Evolutionary conservation across 352 stramenopile species (phyloP).

Genomic region (Pythium utonaiense): DNA sequence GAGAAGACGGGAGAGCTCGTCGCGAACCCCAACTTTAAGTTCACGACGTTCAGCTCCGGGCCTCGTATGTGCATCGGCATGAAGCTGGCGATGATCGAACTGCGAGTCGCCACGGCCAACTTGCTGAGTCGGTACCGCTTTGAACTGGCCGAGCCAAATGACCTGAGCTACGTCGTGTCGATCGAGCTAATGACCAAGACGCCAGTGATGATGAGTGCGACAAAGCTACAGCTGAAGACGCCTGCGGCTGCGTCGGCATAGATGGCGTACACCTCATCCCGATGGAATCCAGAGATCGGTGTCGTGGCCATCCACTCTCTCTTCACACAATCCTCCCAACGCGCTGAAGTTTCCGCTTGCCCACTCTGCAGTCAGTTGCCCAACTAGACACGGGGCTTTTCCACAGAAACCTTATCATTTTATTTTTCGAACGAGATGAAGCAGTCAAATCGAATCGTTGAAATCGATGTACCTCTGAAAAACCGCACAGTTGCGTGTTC

Average conservation of each 20-base stretch:
- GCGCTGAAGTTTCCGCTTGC: too few relatives aligned
- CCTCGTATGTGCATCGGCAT: slow-evolving; percentile 44
- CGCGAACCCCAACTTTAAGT: slow-evolving; percentile 13
- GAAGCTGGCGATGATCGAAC: slow-evolving; percentile 47
- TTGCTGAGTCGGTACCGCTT: slow-evolving; percentile 20
- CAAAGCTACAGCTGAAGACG: neutral
- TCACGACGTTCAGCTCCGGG: slow-evolving; percentile 39
- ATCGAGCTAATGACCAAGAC: slow-evolving; percentile 11
- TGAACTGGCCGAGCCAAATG: slow-evolving; percentile 17
- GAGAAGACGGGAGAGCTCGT: slow-evolving; percentile 4
- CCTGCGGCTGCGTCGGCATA: neutral
- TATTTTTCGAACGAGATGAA: too few relatives aligned
- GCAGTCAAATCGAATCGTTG: too few relatives aligned
- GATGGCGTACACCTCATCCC: neutral
- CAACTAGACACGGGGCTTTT: too few relatives aligned
- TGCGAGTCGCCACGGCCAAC: slow-evolving; percentile 15
- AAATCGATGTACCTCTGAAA: too few relatives aligned
- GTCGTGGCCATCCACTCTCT: too few relatives aligned
- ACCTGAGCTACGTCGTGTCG: slow-evolving; percentile 8
- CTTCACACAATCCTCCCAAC: too few relatives aligned
- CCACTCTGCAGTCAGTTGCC: too few relatives aligned
- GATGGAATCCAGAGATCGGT: too few relatives aligned
- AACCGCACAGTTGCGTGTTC: too few relatives aligned
- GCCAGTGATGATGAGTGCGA: slow-evolving; percentile 17
- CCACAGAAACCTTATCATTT: too few relatives aligned